A percentile compares a stretch with the other conserved stretches of the same genome.
phyloP scores from a whole-genome alignment of 306 rosid species.

The Cercis canadensis region DNA sequence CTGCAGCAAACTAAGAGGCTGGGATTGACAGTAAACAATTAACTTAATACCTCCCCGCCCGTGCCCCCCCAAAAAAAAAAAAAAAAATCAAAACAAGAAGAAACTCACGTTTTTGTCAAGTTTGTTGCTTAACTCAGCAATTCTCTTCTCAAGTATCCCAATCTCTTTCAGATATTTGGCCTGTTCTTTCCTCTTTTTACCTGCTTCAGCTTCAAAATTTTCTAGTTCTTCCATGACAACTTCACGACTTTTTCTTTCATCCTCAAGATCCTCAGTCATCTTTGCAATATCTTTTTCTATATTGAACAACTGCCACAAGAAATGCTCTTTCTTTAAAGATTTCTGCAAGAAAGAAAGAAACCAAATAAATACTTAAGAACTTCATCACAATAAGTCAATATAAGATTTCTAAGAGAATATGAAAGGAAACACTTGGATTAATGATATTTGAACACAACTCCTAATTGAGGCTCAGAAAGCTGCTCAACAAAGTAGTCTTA shows the following conservation, averaged over 20 bases:
- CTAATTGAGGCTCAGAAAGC: constrained; percentile 23
- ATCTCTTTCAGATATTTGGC: constrained; percentile 83
- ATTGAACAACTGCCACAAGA: constrained; percentile 85
- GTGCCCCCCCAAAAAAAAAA: constrained; percentile 9
- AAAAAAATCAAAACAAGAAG: neutral
- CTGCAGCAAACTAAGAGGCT: constrained; percentile 23
- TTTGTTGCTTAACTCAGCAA: constrained; percentile 71
- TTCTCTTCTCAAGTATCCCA: constrained; percentile 71
- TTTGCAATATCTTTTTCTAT: constrained; percentile 77
- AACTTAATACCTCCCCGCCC: neutral
- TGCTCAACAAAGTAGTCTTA: constrained; percentile 10
- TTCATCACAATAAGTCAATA: constrained; percentile 8
- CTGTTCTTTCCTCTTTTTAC: constrained; percentile 88
- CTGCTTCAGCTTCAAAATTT: constrained; percentile 66
- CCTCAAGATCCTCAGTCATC: constrained; percentile 73
- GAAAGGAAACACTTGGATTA: constrained; percentile 22
- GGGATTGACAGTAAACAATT: constrained; percentile 3
- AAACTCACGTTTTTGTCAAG: constrained; percentile 91
- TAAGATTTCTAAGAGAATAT: constrained; percentile 28
- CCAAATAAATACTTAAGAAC: constrained; percentile 25
- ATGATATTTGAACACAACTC: constrained; percentile 14
- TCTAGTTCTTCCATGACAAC: constrained; percentile 76
- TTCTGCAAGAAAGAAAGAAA: constrained; percentile 59
- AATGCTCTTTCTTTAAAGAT: constrained; percentile 82
- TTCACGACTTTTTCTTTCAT: constrained; percentile 69